Base-by-base conservation (phyloP, 805 yeast species). In the Teunomyces gatunensis region DNA sequence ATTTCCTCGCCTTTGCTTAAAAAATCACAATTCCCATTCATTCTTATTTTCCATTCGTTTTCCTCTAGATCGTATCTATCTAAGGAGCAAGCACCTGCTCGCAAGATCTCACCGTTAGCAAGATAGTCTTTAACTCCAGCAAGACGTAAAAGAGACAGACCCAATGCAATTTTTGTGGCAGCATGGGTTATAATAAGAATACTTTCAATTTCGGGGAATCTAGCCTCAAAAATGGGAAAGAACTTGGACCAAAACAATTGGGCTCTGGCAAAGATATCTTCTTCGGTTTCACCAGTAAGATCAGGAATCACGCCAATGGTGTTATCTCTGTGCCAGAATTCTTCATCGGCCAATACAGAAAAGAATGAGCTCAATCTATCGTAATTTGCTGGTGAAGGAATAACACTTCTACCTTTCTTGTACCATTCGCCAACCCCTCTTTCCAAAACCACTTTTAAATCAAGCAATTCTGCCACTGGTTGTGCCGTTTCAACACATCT, bases 351-450 rank as follows among this genome's bases (percentile, higher is more conserved):
- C 41, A 79, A 67, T 3, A 51, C 53, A 6, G 51, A 51, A 63
- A 92, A 92, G 51, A 80, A 81, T 35, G 65, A 58, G 34, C 71
- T 63, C 54, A 89, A 71, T 1, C 66, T 57, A 12, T 72, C 75
- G 43, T 68, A 66, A 17, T 74, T 63, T 0, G 86, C 89, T 0
- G 97, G 91, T 21, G 65, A 69, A 2, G 97, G 96, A 50, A 87
- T 80, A 11, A 80, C 71, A 1, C 73, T 73, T 56, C 96, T 73
- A 39, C 79, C 80, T n/a, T 80, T 81, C 56, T 80, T 80, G 60
- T 87, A 92, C 96, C 96, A 90, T 67, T 94, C 97, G 18, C 97
- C 95, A 21, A 92, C 74, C 0, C 97, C 98, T 45, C 84, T 69
- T 57, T 94, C 99, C 4, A 87, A 65, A 42, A 69, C 74, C 9